Evolutionary conservation across 2,329 filamentous ascomycete species (phyloP).

Genomic region (Aureobasidium sp.): DNA sequence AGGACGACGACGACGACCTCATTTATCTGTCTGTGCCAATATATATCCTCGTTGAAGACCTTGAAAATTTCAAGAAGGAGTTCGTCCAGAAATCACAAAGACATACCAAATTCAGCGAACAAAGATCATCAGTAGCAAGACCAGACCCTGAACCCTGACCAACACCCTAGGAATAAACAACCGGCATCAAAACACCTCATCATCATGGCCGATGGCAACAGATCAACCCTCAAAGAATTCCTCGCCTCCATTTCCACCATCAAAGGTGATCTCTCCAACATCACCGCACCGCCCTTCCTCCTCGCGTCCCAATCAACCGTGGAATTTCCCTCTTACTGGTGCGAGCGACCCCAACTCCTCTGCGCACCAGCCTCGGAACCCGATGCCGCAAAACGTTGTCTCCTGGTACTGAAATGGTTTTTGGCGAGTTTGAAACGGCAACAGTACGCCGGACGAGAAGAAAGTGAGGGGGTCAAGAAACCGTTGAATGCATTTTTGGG

Average conservation of each 20-base stretch:
- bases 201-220: slow-evolving; percentile 5
- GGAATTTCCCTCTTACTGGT: slow-evolving; percentile 42
- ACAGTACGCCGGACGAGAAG: slow-evolving; percentile 40
- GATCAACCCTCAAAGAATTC: slow-evolving; percentile 25
- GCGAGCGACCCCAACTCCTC: slow-evolving; percentile 41
- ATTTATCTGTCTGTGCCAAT: too few species aligned
- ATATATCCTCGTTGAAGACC: too few species aligned
- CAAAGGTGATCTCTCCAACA: slow-evolving; percentile 40
- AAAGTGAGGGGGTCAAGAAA: slow-evolving; percentile 42
- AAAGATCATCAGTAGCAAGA: too few species aligned
- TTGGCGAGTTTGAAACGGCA: slow-evolving; percentile 41
- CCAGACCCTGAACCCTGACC: background rate
- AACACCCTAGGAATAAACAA: background rate
- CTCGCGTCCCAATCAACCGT: slow-evolving; percentile 40
- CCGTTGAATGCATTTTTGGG: slow-evolving; percentile 46
- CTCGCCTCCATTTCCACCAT: slow-evolving; percentile 39
- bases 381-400: slow-evolving; percentile 35
- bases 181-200: background rate
- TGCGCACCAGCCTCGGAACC: slow-evolving; percentile 37
- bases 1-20: too few species aligned
- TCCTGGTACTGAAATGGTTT: slow-evolving; percentile 46
- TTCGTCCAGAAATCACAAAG: background rate
- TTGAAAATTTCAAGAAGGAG: too few species aligned
- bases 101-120: too few species aligned
- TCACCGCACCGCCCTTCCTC: slow-evolving; percentile 42